These are phyloP conservation scores for Phytopythium litorale DNA, from an alignment of 352 stramenopile genomes.

Conservation along the genomic window DNA sequence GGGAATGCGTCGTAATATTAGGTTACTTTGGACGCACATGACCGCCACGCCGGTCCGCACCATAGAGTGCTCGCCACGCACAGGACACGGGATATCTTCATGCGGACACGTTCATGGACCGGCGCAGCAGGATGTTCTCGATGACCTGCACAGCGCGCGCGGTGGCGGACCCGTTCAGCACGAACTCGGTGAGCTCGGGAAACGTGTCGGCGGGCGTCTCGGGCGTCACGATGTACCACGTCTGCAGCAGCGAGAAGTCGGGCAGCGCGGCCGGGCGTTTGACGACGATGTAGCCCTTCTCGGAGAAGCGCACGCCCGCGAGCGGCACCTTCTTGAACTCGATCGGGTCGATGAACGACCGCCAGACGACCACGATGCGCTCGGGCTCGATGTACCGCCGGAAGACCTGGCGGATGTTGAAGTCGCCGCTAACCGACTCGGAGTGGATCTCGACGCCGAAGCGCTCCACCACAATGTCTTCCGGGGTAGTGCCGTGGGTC, in stretches of 20 bases:
- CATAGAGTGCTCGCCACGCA: not conserved
- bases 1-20: not conserved
- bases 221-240: conserved; percentile 46
- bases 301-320: conserved; percentile 47
- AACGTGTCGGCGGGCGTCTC: conserved; percentile 24
- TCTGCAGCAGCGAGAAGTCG: conserved; percentile 31
- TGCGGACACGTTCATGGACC: not conserved
- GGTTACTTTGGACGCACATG: not conserved
- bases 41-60: too few relatives aligned
- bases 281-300: conserved; percentile 60
- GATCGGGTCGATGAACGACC: conserved; percentile 49
- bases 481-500: conserved; percentile 9
- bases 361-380: conserved; percentile 63
- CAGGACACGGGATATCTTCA: not conserved
- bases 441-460: conserved; percentile 52
- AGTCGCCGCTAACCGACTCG: conserved; percentile 41
- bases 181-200: conserved; percentile 40
- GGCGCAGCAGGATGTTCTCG: conserved; percentile 38
- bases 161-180: conserved; percentile 30
- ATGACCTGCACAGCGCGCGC: conserved; percentile 46
- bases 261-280: conserved; percentile 24
- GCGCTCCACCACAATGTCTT: conserved; percentile 59
- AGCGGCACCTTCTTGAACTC: conserved; percentile 47
- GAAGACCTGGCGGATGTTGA: conserved; percentile 59
- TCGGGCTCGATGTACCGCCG: conserved; percentile 53